Percentiles rank a stretch among this genome's conserved stretches.
Evolutionary conservation across 208 protist species (phyloP).

Genomic region (Leishmania gerbilli): DNA sequence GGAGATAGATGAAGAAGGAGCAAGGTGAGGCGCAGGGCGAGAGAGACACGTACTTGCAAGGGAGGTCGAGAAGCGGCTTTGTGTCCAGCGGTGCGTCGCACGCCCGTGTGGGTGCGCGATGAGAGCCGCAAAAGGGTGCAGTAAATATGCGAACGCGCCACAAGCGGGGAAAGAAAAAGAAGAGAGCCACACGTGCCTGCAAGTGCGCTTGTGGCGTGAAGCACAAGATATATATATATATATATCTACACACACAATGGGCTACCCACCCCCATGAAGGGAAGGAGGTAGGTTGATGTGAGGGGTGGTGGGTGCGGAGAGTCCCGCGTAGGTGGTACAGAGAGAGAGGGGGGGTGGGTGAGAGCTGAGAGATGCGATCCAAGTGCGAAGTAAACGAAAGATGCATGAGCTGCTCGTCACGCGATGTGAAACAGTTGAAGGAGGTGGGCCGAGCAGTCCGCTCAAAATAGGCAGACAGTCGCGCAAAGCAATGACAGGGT

Average conservation of each 20-base stretch:
- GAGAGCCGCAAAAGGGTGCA: neutral
- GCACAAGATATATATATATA: slow-evolving; percentile 16
- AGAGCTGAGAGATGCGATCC: neutral
- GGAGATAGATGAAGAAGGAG: neutral
- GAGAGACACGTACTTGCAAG: slow-evolving; percentile 1
- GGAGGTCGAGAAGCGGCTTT: neutral
- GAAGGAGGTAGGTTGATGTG: neutral
- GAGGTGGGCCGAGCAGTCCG: neutral
- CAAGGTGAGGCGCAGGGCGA: neutral
- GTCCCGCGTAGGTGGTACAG: neutral
- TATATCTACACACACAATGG: neutral
- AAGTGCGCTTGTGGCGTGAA: neutral
- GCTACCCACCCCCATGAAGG: neutral
- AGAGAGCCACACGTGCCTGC: neutral
- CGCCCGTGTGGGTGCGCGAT: neutral
- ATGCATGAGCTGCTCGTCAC: neutral
- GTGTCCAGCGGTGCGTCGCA: neutral
- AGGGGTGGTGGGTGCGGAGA: neutral
- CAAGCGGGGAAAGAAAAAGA: neutral
- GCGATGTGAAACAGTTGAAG: neutral
- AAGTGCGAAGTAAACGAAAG: neutral
- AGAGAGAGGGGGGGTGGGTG: neutral
- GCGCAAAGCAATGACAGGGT: neutral
- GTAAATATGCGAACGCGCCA: neutral
- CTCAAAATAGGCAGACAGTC: neutral